Evolutionary conservation across 768 basidiomycete genomes (phyloP).

Genomic region (Lentinula sp.): DNA sequence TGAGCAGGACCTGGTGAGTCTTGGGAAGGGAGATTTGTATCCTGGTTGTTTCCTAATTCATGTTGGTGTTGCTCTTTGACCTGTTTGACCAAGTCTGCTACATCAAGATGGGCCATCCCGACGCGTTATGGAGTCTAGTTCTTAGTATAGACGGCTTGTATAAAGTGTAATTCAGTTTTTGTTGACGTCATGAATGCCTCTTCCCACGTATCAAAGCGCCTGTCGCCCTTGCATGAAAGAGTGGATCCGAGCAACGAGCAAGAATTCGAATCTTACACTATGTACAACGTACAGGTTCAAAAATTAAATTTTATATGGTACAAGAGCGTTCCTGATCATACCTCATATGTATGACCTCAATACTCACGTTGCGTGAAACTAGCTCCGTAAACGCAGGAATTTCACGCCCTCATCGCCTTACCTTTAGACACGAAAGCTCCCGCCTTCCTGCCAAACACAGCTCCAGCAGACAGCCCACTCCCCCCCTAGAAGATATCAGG

Average conservation of each 20-base stretch:
- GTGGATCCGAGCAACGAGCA: neutral
- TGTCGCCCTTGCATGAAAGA: too few relatives aligned
- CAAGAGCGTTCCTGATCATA: too few relatives aligned
- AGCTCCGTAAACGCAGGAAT: too few relatives aligned
- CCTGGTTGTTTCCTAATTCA: neutral
- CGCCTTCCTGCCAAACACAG: constrained; percentile 9
- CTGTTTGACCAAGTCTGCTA: constrained; percentile 8
- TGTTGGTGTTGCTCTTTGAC: constrained; percentile 3
- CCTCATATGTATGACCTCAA: too few relatives aligned
- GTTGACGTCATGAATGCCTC: neutral
- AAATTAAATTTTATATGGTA: too few relatives aligned
- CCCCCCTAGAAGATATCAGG: constrained; percentile 13
- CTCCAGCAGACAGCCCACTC: constrained; percentile 28
- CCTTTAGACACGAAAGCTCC: neutral
- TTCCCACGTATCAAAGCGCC: neutral
- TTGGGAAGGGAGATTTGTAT: neutral
- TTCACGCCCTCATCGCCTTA: neutral
- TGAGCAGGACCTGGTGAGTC: neutral
- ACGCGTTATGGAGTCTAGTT: neutral
- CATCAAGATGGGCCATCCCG: neutral
- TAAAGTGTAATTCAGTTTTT: neutral
- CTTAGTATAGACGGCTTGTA: neutral
- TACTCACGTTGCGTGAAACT: too few relatives aligned
- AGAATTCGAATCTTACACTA: neutral
- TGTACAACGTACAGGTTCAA: too few relatives aligned